Conservation (phyloP, 2,329 filamentous ascomycete species). For the Pseudogymnoascus sp. region DNA sequence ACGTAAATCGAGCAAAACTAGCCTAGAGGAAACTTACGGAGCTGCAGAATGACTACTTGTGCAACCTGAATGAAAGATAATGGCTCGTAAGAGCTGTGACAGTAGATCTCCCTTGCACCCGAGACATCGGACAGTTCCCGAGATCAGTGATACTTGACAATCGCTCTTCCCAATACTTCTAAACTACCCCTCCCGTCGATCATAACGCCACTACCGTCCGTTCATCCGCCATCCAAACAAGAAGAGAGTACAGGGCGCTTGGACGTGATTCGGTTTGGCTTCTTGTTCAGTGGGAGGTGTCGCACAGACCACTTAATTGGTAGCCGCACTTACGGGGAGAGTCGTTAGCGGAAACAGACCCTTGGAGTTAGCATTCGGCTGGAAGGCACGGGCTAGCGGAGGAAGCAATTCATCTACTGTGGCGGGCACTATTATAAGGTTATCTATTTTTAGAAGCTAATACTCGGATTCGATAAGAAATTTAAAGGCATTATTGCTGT, state of each 20-base stretch:
- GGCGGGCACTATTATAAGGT: background rate
- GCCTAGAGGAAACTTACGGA: background rate
- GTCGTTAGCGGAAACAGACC: background rate
- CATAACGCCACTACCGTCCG: background rate
- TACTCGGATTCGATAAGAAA: background rate
- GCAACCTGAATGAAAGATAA: background rate
- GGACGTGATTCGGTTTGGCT: background rate
- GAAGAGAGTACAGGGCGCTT: background rate
- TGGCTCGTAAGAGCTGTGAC: background rate
- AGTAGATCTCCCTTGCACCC: background rate
- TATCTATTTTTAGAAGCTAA: background rate
- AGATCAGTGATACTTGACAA: background rate
- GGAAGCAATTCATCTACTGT: background rate
- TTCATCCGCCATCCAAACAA: background rate
- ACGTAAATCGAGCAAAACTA: background rate
- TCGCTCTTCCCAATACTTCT: background rate
- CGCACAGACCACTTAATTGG: background rate
- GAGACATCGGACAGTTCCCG: background rate
- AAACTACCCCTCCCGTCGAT: background rate
- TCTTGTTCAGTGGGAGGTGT: background rate
- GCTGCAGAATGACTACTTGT: background rate
- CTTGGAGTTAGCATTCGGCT: background rate
- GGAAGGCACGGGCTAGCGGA: background rate
- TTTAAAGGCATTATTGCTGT: background rate
- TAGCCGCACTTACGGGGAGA: background rate